Base-by-base conservation (phyloP, 179 eudicot species). In the Beta lomatogona region DNA sequence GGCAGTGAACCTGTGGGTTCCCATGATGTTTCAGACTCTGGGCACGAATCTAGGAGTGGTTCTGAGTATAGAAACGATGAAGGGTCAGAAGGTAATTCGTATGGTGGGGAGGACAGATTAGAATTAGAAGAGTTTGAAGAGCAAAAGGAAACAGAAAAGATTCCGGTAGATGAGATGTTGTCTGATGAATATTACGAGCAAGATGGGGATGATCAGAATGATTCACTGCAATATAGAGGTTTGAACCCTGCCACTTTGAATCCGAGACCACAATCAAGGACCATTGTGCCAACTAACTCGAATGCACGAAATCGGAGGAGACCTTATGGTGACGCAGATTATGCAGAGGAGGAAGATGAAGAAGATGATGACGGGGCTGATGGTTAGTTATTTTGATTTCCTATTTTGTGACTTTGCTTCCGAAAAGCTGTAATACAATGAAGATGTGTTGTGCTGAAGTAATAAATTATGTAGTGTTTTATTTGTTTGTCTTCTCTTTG, bases 151-250 rank as follows among this genome's bases (percentile, higher is more conserved):
- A 58, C 72, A 73, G 89, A 81, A 5, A 88, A 91, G 87, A 88
- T 90, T 79, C 91, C 95, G 11, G 92, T 86, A 0, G 99, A 96
- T 82, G 98, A 96, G 82, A 95, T 95, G 97, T 83, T 91, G 88
- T 96, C 98, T 68, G 99, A 96, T 91, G 98, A 96, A 82, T 96
- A 96, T 82, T 96, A 94, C 28, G 99, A 96, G 84, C 97, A 93
- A 84, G 97, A 96, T 86, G 94, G 91, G 77, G 97, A 94, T 83
- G 97, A 93, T 74, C 97, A 86, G 83, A 91, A 85, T 79, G 97
- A 91, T 76, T 83, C 91, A 21, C 58, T 88, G 83, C 94, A 88
- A 59, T 84, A 85, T 58, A 90, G 88, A 86, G 86, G 87, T 52
- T 41, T 73, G 36, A 86, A 86, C 50, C 80, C 77, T 61, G 67